These are phyloP conservation scores for Nitzschia inconspicua DNA, from an alignment of 108 stramenopile genomes.

Conservation along the genomic window DNA sequence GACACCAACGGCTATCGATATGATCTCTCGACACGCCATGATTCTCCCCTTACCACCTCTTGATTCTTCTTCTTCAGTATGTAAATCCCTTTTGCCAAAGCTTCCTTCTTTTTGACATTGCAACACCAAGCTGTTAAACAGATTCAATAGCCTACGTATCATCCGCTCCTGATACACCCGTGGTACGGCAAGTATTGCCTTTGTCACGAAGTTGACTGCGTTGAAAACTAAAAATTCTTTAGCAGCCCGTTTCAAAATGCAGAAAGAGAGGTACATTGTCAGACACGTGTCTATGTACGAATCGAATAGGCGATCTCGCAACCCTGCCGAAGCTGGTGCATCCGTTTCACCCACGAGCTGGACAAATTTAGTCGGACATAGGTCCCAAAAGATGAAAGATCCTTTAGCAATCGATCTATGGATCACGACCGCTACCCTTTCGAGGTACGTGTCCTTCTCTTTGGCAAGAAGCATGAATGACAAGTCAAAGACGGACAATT, in stretches of 20 bases:
- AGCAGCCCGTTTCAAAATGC: no score
- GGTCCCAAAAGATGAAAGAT: not conserved
- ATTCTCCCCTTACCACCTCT: no score
- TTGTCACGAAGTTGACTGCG: not conserved
- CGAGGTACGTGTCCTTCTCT: not conserved
- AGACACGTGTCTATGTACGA: not conserved
- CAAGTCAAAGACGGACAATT: constrained; percentile 8
- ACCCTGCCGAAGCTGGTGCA: not conserved
- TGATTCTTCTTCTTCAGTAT: no score
- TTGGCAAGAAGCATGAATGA: not conserved
- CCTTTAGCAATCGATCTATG: not conserved
- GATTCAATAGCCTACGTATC: no score
- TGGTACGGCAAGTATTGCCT: not conserved
- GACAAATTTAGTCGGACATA: not conserved
- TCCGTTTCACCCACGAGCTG: not conserved
- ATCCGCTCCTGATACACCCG: no score
- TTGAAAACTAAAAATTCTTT: no score
- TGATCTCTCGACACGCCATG: no score
- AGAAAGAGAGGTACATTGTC: no score
- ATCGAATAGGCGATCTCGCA: not conserved
- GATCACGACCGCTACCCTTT: constrained; percentile 2
- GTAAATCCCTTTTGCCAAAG: no score
- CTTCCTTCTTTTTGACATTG: no score
- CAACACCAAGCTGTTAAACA: no score
- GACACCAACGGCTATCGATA: no score